These are phyloP conservation scores for Fusarium floridanum DNA, from an alignment of 2,329 filamentous ascomycete genomes.

Conservation along the genomic window DNA sequence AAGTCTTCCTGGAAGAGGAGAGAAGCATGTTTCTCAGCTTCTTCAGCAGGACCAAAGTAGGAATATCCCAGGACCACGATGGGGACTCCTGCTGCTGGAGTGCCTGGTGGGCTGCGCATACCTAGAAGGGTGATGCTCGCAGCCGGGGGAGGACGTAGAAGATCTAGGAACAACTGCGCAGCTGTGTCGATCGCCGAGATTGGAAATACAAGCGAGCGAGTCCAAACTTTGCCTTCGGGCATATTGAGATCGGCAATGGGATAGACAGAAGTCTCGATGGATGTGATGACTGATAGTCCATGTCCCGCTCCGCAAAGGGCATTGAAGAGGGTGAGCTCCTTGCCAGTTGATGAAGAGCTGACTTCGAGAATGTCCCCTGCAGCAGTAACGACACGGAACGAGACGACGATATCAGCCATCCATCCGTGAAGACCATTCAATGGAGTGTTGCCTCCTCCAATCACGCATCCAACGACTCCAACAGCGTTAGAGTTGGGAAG, in stretches of 20 bases:
- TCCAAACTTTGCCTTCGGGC: constrained; percentile 49
- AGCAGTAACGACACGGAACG: constrained; percentile 47
- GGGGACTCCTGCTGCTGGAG: constrained; percentile 47
- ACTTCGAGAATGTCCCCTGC: constrained; percentile 31
- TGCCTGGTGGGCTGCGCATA: constrained; percentile 46
- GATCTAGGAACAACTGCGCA: constrained; percentile 34
- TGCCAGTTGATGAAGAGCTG: constrained; percentile 15
- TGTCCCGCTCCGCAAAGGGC: constrained; percentile 52
- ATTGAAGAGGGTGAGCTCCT: constrained; percentile 48
- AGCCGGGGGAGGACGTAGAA: constrained; percentile 29
- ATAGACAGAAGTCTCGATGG: constrained; percentile 44
- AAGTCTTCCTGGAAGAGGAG: constrained; percentile 34
- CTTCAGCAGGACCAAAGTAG: constrained; percentile 42
- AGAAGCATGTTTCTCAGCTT: constrained; percentile 42
- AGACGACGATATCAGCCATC: constrained; percentile 49
- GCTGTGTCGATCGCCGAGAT: constrained; percentile 37
- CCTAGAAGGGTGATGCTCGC: constrained; percentile 43
- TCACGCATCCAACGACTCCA: constrained; percentile 44
- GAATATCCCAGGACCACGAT: constrained; percentile 43
- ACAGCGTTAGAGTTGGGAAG: constrained; percentile 46
- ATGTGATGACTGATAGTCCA: constrained; percentile 50
- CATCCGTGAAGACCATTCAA: constrained; percentile 50
- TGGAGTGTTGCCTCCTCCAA: constrained; percentile 46
- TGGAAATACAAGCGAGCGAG: constrained; percentile 48
- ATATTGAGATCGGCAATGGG: constrained; percentile 45